Conservation (phyloP, 352 stramenopile species). For the Pythium chondricola region DNA sequence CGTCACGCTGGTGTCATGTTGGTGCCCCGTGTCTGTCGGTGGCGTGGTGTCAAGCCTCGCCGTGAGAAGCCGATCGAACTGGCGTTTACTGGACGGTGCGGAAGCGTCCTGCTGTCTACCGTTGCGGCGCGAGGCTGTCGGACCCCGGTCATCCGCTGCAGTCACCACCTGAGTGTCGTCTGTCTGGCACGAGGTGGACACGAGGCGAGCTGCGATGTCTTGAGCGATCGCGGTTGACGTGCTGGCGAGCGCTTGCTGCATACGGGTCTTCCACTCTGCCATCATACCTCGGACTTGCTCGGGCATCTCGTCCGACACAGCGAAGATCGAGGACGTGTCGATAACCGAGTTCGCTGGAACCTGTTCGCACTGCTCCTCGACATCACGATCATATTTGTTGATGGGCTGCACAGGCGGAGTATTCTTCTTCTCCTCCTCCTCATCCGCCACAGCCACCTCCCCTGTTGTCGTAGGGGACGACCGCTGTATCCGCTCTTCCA, state of each 20-base stretch:
- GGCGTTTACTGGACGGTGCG: no score
- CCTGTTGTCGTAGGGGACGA: neutral
- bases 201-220: neutral
- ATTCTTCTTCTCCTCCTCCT: neutral
- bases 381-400: constrained; percentile 10
- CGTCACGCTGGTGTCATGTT: constrained; percentile 5
- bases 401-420: neutral
- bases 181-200: constrained; percentile 13
- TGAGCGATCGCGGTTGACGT: constrained; percentile 16
- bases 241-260: constrained; percentile 34
- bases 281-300: constrained; percentile 54
- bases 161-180: neutral
- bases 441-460: neutral
- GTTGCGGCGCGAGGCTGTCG: neutral
- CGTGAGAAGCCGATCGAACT: neutral
- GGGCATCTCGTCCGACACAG: constrained; percentile 46
- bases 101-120: neutral
- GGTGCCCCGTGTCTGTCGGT: neutral
- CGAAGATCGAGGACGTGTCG: constrained; percentile 47
- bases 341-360: neutral
- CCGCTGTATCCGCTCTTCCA: constrained; percentile 37
- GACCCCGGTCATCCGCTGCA: neutral
- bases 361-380: neutral
- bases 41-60: neutral
- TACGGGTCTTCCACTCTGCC: constrained; percentile 52